These are phyloP conservation scores for Talaromyces sp. DNA, from an alignment of 2,329 filamentous ascomycete species.

Conservation along the genomic window DNA sequence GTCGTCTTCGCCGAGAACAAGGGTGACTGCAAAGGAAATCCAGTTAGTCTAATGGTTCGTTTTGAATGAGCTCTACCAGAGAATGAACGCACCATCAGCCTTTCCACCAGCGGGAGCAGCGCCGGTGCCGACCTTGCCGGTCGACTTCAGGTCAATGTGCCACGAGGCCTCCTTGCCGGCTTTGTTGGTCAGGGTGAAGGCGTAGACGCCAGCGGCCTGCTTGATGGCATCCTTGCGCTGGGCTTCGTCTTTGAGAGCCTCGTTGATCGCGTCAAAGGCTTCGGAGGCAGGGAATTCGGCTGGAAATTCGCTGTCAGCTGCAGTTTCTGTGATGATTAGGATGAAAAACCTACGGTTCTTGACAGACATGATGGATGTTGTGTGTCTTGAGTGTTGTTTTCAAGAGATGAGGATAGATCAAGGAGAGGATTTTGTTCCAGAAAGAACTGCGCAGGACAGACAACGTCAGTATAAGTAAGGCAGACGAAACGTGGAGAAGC, in stretches of 20 bases:
- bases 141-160: constrained; percentile 93
- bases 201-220: constrained; percentile 79
- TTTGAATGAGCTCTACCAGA: background rate
- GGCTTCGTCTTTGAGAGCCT: constrained; percentile 63
- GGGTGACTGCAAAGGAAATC: constrained; percentile 59
- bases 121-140: constrained; percentile 75
- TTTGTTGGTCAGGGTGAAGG: constrained; percentile 87
- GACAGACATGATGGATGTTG: constrained; percentile 58
- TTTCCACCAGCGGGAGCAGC: constrained; percentile 64
- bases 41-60: background rate
- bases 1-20: constrained; percentile 76
- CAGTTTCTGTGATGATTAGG: background rate
- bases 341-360: constrained; percentile 57
- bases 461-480: background rate
- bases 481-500: constrained; percentile 1
- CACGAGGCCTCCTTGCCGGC: constrained; percentile 76
- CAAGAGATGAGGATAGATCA: background rate
- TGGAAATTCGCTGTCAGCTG: constrained; percentile 27
- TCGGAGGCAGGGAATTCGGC: constrained; percentile 83
- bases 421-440: background rate
- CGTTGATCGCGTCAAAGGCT: constrained; percentile 85
- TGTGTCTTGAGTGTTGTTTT: background rate
- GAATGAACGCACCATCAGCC: constrained; percentile 62
- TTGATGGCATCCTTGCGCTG: constrained; percentile 86
- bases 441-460: background rate